A percentile compares a stretch with the other conserved stretches of the same genome.
Evolutionary conservation across 2,329 filamentous ascomycete genomes (phyloP).

Genomic region (Fusarium sambucinum): DNA sequence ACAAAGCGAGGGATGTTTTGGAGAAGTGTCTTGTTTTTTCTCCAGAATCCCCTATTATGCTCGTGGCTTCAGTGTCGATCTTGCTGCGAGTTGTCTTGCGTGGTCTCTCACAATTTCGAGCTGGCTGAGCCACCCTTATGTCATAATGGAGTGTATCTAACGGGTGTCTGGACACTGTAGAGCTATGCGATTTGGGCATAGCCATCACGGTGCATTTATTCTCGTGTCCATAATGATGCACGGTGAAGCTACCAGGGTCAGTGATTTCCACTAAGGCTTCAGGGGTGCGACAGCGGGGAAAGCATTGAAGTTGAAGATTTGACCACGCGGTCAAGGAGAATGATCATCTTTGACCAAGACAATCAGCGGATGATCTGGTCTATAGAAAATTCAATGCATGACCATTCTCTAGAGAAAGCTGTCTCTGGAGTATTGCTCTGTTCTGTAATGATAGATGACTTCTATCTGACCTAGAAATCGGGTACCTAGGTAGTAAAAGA

Average conservation of each 20-base stretch:
- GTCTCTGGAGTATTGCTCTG: background rate
- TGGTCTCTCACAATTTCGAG: conserved; percentile 50
- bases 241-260: conserved; percentile 33
- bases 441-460: too few relatives aligned
- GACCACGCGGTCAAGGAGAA: conserved; percentile 24
- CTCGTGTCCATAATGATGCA: conserved; percentile 9
- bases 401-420: background rate
- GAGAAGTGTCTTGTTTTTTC: conserved; percentile 40
- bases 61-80: conserved; percentile 48
- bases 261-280: conserved; percentile 31
- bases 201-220: conserved; percentile 13
- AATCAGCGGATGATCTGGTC: background rate
- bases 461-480: too few relatives aligned
- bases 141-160: conserved; percentile 44
- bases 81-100: conserved; percentile 46
- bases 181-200: conserved; percentile 1
- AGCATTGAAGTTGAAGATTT: conserved; percentile 26
- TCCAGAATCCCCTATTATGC: conserved; percentile 45
- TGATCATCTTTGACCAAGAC: background rate
- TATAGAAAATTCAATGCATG: background rate
- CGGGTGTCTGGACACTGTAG: conserved; percentile 33
- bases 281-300: conserved; percentile 45
- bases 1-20: conserved; percentile 23
- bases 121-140: conserved; percentile 50
- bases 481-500: background rate